Percentiles rank a stretch among this genome's conserved stretches.
phyloP scores from a whole-genome alignment of 192 early-diverging fungal genomes.

The Coemansia sp. region DNA sequence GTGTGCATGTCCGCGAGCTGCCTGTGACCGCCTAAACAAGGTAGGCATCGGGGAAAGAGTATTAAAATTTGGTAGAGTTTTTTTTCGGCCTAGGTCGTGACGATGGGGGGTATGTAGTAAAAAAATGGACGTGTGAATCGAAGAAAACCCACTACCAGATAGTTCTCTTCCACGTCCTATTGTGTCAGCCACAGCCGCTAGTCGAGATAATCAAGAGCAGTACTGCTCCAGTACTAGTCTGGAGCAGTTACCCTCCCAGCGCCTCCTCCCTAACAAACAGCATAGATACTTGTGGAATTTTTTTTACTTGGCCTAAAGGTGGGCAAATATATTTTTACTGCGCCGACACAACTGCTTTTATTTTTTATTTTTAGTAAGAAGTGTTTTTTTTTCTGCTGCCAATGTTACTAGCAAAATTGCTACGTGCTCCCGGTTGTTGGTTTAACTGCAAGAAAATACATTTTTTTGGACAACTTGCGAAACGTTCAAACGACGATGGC shows the following conservation, averaged over 20 bases:
- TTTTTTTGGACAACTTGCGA: not conserved
- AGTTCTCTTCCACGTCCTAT: not conserved
- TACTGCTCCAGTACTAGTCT: constrained; percentile 1
- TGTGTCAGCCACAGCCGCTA: not conserved
- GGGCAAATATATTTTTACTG: not conserved
- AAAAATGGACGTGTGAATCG: too few species aligned
- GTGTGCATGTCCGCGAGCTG: constrained; percentile 29
- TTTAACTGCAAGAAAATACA: not conserved
- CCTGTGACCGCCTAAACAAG: constrained; percentile 41
- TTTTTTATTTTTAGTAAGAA: not conserved
- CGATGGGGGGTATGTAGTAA: too few species aligned
- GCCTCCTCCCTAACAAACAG: not conserved
- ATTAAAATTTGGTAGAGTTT: too few species aligned
- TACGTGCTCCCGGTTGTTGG: not conserved
- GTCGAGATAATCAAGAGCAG: not conserved
- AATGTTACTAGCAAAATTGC: not conserved
- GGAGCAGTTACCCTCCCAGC: not conserved
- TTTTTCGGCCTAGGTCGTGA: too few species aligned
- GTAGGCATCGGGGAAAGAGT: constrained; percentile 27
- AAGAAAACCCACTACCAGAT: not conserved
- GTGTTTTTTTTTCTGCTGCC: not conserved
- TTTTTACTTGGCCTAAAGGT: not conserved
- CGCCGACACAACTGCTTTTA: not conserved
- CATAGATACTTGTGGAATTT: not conserved
- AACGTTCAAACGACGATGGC: not conserved